Percentiles rank a stretch among this genome's conserved stretches.
Conservation (phyloP, 768 basidiomycete genomes). For the Podaxis sp. region DNA sequence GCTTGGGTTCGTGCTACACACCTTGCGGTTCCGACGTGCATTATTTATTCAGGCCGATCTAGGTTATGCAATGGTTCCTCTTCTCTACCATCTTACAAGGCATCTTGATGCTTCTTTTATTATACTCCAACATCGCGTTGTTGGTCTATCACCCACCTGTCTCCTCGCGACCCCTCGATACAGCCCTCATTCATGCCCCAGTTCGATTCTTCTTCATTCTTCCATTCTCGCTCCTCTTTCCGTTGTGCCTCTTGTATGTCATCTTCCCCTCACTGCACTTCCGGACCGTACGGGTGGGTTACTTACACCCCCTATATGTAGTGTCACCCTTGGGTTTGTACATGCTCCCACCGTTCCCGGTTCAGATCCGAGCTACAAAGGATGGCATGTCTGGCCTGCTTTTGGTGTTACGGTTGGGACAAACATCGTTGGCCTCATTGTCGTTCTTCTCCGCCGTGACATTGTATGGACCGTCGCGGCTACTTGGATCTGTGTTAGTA, state of each 20-base stretch:
- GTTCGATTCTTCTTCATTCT: constrained; percentile 64
- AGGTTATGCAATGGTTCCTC: constrained; percentile 78
- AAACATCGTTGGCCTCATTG: constrained; percentile 54
- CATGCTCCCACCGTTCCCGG: constrained; percentile 43
- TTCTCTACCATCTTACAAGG: constrained; percentile 70
- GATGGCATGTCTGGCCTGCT: constrained; percentile 65
- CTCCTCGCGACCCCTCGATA: constrained; percentile 62
- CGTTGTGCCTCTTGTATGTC: constrained; percentile 53
- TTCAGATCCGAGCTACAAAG: constrained; percentile 49
- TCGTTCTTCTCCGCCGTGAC: constrained; percentile 56
- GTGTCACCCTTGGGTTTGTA: constrained; percentile 65
- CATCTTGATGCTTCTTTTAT: constrained; percentile 60
- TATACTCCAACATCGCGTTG: constrained; percentile 78
- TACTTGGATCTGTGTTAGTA: constrained; percentile 65
- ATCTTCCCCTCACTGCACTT: neutral
- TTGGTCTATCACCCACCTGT: constrained; percentile 68
- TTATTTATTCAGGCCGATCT: neutral
- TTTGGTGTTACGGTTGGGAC: constrained; percentile 63
- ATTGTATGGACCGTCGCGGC: constrained; percentile 74
- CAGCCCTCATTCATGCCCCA: constrained; percentile 83
- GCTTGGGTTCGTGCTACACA: constrained; percentile 53
- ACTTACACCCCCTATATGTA: constrained; percentile 19
- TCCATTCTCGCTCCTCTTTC: constrained; percentile 54
- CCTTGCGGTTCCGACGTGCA: neutral
- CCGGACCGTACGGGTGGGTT: neutral